These are phyloP conservation scores for Penicillium ucsense DNA, from an alignment of 495 filamentous ascomycete species.

Conservation along the genomic window DNA sequence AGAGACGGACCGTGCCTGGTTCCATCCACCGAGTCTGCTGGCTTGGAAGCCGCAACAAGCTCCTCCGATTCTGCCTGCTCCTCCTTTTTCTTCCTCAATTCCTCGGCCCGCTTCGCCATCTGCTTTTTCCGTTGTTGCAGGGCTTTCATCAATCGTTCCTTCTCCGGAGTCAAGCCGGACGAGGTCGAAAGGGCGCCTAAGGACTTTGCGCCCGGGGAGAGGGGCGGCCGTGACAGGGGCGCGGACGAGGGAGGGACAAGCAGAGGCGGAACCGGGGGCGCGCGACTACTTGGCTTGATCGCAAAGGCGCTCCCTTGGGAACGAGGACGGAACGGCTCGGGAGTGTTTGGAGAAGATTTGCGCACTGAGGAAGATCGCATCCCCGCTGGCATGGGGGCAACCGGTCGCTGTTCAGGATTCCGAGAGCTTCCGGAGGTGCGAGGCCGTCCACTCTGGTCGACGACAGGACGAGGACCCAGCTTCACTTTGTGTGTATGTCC, in stretches of 20 bases:
- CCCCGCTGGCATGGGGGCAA: slow-evolving; percentile 55
- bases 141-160: slow-evolving; percentile 85
- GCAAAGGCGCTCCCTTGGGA: slow-evolving; percentile 33
- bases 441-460: slow-evolving; percentile 56
- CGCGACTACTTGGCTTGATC: slow-evolving; percentile 25
- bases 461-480: slow-evolving; percentile 70
- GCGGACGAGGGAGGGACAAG: slow-evolving; percentile 41
- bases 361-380: slow-evolving; percentile 39
- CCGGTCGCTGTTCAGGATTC: slow-evolving; percentile 49
- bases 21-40: too few relatives aligned
- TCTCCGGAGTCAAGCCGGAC: slow-evolving; percentile 72
- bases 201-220: slow-evolving; percentile 45
- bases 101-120: slow-evolving; percentile 38
- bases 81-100: slow-evolving; percentile 21
- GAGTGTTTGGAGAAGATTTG: slow-evolving; percentile 19
- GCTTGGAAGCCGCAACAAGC: neutral
- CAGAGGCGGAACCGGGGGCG: slow-evolving; percentile 33
- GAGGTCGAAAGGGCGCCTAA: slow-evolving; percentile 38
- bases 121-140: slow-evolving; percentile 80
- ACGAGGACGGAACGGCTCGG: slow-evolving; percentile 27
- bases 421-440: slow-evolving; percentile 46
- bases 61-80: slow-evolving; percentile 1
- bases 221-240: slow-evolving; percentile 34
- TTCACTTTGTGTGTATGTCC: slow-evolving; percentile 64
- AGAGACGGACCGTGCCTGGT: too few relatives aligned